Base-by-base conservation (phyloP, 2,329 filamentous ascomycete genomes). In the Fusarium sp. region DNA sequence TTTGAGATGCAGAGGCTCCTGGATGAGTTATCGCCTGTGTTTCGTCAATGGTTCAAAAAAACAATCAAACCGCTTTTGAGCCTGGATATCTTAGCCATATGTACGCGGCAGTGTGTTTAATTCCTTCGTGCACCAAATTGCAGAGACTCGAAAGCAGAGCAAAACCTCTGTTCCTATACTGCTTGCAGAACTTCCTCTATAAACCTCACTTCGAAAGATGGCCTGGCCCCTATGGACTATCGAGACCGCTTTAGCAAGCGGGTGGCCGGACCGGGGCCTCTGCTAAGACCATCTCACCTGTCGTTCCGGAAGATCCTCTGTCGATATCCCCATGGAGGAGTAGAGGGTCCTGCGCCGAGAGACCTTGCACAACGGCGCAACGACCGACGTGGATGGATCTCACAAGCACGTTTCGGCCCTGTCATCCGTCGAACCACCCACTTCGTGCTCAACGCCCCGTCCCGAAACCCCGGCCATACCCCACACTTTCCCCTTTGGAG, bases 381-480 rank as follows among this genome's bases (percentile, higher is more conserved):
- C 55, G 47, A 47, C 50, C 46, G 49, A 46, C 55, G 27, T 33
- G 43, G 53, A 71, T 72, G 71, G 72, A 70, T 67, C 72, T 70
- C 25, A 41, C 21, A 55, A 57, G 54, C 66, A 67, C 47, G 39
- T 63, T 66, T 72, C 72, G 72, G 72, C 63, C 72, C 72, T 74
- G 59, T 57, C 72, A 74, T 74, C 72, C 72, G 72, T 55, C 60
- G 48, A 57, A 63, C 51, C 63, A 61, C 61, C 57, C 56, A 61
- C 58, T 72, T 50, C 56, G 51, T 36, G 53, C 43, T 56, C 47
- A 58, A 58, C 47, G 48, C 49, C 70, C 71, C 72, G 72, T 70
- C 72, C 72, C 72, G 72, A 74, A 72, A 69, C 67, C 66, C 72
- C 72, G 72, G 66, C 53, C 54, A 45, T 52, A 58, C 70, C 66